These are phyloP conservation scores for Rosa hybrid DNA, from an alignment of 331 rosid species.

Conservation along the genomic window DNA sequence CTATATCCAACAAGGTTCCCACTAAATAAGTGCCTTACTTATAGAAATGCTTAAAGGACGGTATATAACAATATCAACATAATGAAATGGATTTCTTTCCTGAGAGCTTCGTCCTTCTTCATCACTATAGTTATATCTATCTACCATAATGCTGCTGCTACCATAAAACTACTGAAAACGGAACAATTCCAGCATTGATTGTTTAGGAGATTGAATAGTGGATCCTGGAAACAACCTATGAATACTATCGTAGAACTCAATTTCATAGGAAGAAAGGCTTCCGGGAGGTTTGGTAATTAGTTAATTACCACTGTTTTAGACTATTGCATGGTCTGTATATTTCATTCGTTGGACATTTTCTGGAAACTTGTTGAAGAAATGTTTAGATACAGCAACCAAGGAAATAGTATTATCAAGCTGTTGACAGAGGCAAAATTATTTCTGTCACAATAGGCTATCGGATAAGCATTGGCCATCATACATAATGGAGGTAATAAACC, in stretches of 20 bases:
- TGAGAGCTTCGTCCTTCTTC: neutral
- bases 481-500: neutral
- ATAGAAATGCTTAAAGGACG: neutral
- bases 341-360: neutral
- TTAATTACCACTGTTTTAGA: too few relatives aligned
- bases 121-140: constrained; percentile 4
- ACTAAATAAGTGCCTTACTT: neutral
- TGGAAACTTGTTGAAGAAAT: neutral
- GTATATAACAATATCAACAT: too few relatives aligned
- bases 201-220: constrained; percentile 70
- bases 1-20: neutral
- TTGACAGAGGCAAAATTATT: neutral
- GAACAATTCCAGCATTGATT: constrained; percentile 51
- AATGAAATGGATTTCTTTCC: neutral
- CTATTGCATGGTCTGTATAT: neutral
- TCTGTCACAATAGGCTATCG: neutral
- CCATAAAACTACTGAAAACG: constrained; percentile 29
- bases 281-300: too few relatives aligned
- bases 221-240: constrained; percentile 24
- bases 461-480: neutral
- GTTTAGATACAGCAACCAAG: neutral
- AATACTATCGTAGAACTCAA: neutral
- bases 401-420: neutral
- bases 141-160: neutral
- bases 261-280: too few relatives aligned